Percentiles rank a stretch among this genome's conserved stretches.
Conservation (phyloP, 306 rosid genomes). For the Inga laurina region DNA sequence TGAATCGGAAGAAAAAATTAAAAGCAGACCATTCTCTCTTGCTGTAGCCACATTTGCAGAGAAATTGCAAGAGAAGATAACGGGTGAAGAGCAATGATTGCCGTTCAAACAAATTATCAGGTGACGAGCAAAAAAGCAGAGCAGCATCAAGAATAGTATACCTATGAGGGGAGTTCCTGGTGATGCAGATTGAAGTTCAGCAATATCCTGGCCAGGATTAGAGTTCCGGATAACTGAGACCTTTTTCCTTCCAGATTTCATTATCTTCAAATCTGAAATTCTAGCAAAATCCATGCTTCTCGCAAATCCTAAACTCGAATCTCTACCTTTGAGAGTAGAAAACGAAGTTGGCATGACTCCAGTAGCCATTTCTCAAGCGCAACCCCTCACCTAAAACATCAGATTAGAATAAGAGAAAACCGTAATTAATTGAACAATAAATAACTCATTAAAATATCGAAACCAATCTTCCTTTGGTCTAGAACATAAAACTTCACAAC, state of each 20-base stretch:
- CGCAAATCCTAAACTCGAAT: constrained; percentile 52
- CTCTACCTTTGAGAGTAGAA: constrained; percentile 47
- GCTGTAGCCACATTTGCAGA: neutral
- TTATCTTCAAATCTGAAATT: constrained; percentile 50
- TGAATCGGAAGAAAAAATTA: neutral
- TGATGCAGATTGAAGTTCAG: constrained; percentile 65
- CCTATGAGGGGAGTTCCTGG: constrained; percentile 67
- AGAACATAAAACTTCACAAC: neutral
- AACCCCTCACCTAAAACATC: constrained; percentile 19
- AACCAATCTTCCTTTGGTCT: neutral
- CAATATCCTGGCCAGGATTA: constrained; percentile 53
- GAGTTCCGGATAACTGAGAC: constrained; percentile 54
- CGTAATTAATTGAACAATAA: neutral
- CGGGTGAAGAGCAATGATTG: neutral
- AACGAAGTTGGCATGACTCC: constrained; percentile 58
- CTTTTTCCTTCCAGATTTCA: constrained; percentile 47
- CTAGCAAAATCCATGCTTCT: constrained; percentile 54
- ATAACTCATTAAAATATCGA: neutral
- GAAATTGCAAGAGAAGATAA: neutral
- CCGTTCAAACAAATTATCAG: neutral
- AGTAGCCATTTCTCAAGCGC: constrained; percentile 49
- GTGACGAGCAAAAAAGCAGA: neutral
- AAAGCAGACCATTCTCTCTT: neutral
- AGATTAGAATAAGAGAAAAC: neutral
- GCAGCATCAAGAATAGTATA: constrained; percentile 16